These are phyloP conservation scores for Kodamaea sagamina DNA, from an alignment of 805 yeast species.

Conservation along the genomic window DNA sequence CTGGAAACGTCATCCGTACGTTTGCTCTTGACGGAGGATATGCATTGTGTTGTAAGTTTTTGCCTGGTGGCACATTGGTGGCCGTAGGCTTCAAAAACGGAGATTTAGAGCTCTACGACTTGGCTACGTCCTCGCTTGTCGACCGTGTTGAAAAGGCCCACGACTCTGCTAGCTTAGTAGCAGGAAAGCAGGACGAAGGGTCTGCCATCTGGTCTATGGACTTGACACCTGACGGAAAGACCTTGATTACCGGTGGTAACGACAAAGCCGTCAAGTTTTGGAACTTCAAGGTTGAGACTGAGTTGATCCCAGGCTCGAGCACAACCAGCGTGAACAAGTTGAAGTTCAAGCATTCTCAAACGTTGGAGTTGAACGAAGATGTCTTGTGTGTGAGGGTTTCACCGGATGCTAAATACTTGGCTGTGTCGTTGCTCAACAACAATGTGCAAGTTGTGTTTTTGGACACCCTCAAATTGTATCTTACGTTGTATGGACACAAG, in stretches of 20 bases:
- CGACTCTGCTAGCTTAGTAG: constrained; percentile 16
- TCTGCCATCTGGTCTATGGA: constrained; percentile 89
- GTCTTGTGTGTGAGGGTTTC: constrained; percentile 77
- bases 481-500: constrained; percentile 93
- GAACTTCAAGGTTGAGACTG: constrained; percentile 72
- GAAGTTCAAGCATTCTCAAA: constrained; percentile 70
- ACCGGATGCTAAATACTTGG: constrained; percentile 73
- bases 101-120: constrained; percentile 77
- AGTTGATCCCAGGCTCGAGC: constrained; percentile 68
- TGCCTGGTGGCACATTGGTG: constrained; percentile 89
- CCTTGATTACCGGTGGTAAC: constrained; percentile 88
- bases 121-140: constrained; percentile 75
- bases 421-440: constrained; percentile 84
- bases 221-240: constrained; percentile 79
- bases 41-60: constrained; percentile 73
- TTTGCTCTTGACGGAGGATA: constrained; percentile 76
- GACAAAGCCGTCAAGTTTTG: constrained; percentile 90
- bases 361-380: constrained; percentile 85
- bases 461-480: constrained; percentile 82
- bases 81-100: constrained; percentile 91
- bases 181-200: constrained; percentile 26
- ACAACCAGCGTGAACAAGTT: constrained; percentile 50
- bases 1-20: constrained; percentile 76
- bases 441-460: constrained; percentile 93
- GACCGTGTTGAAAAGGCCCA: constrained; percentile 74